Percentiles rank a stretch among this genome's conserved stretches.
Conservation (phyloP, 192 early-diverging fungal species). For the Martensiomyces pterosporus region DNA sequence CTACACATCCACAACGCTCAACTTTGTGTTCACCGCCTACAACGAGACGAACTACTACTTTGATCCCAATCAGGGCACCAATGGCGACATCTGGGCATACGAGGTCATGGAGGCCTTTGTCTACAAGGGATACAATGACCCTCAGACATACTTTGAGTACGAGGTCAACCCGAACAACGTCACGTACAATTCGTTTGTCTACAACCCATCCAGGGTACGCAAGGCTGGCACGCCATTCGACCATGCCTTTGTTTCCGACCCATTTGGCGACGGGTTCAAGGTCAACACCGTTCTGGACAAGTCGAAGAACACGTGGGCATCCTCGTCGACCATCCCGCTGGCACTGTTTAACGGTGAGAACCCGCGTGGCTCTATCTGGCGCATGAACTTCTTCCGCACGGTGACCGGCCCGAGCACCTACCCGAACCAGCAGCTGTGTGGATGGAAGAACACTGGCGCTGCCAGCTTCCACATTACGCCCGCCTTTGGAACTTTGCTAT, state of each 20-base stretch:
- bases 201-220: constrained; percentile 40
- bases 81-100: constrained; percentile 50
- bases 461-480: constrained; percentile 49
- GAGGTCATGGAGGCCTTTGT: constrained; percentile 51
- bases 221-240: constrained; percentile 36
- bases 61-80: constrained; percentile 36
- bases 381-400: constrained; percentile 53
- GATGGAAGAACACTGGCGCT: constrained; percentile 37
- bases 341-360: constrained; percentile 49
- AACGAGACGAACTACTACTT: constrained; percentile 40
- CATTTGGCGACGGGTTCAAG: constrained; percentile 45
- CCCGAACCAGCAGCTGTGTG: constrained; percentile 48
- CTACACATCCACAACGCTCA: constrained; percentile 37
- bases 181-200: constrained; percentile 47
- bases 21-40: constrained; percentile 34
- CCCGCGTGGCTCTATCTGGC: constrained; percentile 32
- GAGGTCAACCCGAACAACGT: constrained; percentile 48
- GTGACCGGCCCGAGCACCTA: constrained; percentile 28
- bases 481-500: constrained; percentile 29
- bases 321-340: constrained; percentile 29
- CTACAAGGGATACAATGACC: constrained; percentile 37
- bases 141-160: constrained; percentile 48
- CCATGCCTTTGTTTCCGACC: constrained; percentile 35
- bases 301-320: constrained; percentile 18
- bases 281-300: constrained; percentile 33